phyloP scores from a whole-genome alignment of 345 rosid species.

The Lumnitzera racemosa region DNA sequence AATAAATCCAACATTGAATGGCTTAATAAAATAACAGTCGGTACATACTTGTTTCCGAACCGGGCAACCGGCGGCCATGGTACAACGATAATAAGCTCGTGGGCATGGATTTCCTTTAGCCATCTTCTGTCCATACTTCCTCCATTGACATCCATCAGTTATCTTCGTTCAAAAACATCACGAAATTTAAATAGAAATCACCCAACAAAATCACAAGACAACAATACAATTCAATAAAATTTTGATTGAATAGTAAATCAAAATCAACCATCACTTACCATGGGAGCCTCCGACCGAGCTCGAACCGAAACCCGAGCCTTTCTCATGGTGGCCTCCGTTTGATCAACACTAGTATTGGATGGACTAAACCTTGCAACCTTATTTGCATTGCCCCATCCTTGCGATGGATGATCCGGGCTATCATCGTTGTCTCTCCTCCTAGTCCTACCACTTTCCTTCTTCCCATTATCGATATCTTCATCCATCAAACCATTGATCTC shows the following conservation, averaged over 20 bases:
- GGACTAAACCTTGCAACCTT: slow-evolving; percentile 43
- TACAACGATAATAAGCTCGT: slow-evolving; percentile 71
- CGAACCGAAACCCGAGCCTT: slow-evolving; percentile 66
- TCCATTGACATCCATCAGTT: slow-evolving; percentile 75
- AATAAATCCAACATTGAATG: no score
- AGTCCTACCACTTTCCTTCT: slow-evolving; percentile 18
- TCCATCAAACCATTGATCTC: background rate
- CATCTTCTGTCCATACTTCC: slow-evolving; percentile 76
- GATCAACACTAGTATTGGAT: slow-evolving; percentile 32
- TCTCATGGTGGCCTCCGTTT: slow-evolving; percentile 61
- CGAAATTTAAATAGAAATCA: background rate
- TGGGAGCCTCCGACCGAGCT: slow-evolving; percentile 45
- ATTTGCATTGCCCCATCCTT: slow-evolving; percentile 16
- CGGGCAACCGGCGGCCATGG: slow-evolving; percentile 79
- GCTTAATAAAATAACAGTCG: no score
- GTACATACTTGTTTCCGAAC: slow-evolving; percentile 59
- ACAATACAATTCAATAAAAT: no score
- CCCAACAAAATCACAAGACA: no score
- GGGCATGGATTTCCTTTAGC: slow-evolving; percentile 81
- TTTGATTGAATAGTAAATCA: no score
- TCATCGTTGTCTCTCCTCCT: slow-evolving; percentile 20
- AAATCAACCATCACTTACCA: slow-evolving; percentile 3
- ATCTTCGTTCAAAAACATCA: slow-evolving; percentile 20
- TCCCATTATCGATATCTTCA: slow-evolving; percentile 12
- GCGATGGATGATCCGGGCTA: slow-evolving; percentile 34